A percentile compares a stretch with the other conserved stretches of the same genome.
Evolutionary conservation across 441 rosid species (phyloP).

Genomic region (Mallotus repandus): DNA sequence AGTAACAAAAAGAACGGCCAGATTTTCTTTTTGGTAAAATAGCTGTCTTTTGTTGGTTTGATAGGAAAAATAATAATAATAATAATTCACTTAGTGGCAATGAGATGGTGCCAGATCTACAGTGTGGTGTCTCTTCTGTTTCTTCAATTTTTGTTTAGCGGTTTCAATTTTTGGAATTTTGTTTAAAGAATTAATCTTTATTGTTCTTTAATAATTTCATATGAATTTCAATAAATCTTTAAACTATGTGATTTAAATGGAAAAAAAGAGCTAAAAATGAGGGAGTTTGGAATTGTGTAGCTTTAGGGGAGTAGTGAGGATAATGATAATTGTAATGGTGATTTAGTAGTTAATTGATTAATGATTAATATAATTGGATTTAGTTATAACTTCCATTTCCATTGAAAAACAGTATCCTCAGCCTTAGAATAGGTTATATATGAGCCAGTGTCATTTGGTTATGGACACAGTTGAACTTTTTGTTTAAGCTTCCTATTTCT

Average conservation of each 20-base stretch:
- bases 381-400: slow-evolving; percentile 1
- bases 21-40: slow-evolving; percentile 27
- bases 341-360: not conserved
- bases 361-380: not conserved
- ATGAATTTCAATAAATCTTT: not conserved
- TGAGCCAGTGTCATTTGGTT: not conserved
- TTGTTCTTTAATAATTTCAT: too few species aligned
- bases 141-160: not conserved
- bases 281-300: slow-evolving; percentile 1
- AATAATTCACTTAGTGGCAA: slow-evolving; percentile 17
- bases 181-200: too few species aligned
- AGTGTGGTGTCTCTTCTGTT: slow-evolving; percentile 11
- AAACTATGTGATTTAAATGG: too few species aligned
- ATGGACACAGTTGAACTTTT: slow-evolving; percentile 2
- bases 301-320: not conserved
- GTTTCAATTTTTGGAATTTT: not conserved
- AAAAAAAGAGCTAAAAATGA: not conserved
- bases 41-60: slow-evolving; percentile 43
- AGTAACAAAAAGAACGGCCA: slow-evolving; percentile 53
- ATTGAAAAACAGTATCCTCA: not conserved
- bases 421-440: slow-evolving; percentile 3
- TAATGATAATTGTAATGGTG: not conserved
- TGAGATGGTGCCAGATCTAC: slow-evolving; percentile 51
- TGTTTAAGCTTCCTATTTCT: not conserved
- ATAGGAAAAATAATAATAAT: slow-evolving; percentile 12